Evolutionary conservation across 1,284 basidiomycete genomes (phyloP), one percentile per base, ranked within the genome.

Genomic region (Hemileia vastatrix): DNA sequence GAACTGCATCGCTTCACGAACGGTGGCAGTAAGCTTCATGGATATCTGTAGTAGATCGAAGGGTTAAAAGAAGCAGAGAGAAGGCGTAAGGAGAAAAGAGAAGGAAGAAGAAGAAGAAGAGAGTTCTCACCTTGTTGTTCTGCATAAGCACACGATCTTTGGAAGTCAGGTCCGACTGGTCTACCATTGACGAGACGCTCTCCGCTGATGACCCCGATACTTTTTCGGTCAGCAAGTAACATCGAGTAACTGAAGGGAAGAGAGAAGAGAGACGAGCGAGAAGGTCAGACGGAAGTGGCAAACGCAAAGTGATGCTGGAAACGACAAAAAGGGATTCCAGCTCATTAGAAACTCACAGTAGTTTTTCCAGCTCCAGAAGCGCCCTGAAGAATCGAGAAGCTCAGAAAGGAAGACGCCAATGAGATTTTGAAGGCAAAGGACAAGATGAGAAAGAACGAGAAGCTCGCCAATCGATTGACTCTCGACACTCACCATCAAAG

Each of bases 1-100:
- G 78, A 93, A 91, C 21, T 83, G 77, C 0, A 95, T 77, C 0
- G 90, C 87, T 71, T 95, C 90, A 27, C 88, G 82, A 5, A 94
- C 90, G 5, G 86, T 78, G 45, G 68, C 83, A 13, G 86, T 89
- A 65, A 83, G 85, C 76, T 90, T 87, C 87, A 74, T 93, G 90
- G 27, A 73, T 67, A 55, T 77, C 76, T 63, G 73, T 62, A 77
- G 76, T 63, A 76, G 69, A 24, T 67, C 70, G 43, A 45, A 15
- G 43, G 15, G 43, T 15, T 45, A n/a, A n/a, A n/a, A n/a, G n/a
- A n/a, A n/a, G n/a, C n/a, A n/a, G n/a, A n/a, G n/a, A n/a, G n/a
- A n/a, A n/a, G n/a, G n/a, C 72, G 21, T 69, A n/a, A n/a, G n/a
- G n/a, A n/a, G n/a, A n/a, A n/a, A n/a, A n/a, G 43, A 45, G 43